Evolutionary conservation across 345 rosid genomes (phyloP), one percentile per base, ranked within the genome.

Genomic region (Citrus hindsii): DNA sequence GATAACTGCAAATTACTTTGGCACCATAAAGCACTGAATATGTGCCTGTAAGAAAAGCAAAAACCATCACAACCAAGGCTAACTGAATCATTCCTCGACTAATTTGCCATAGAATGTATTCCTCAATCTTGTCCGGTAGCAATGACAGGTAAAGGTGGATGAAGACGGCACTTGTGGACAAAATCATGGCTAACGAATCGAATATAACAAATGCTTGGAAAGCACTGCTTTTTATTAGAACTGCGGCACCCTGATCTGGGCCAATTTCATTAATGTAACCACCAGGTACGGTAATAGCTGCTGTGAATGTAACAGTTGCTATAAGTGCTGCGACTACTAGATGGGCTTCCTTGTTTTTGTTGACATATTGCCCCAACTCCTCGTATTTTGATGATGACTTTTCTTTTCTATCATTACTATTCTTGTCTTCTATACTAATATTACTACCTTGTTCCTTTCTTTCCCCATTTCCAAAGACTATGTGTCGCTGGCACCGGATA

Each of bases 271-370:
- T 58, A 51, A 9, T 28, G 67, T 79, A 83, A 65, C 85, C 85
- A 14, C 83, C 82, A 12, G 82, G 73, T 16, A 83, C 22, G 2
- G 80, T 61, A 67, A 79, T 71, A 3, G 51, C 82, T 19, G 82
- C 80, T 6, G 78, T 74, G 25, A 83, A 83, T 0, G 78, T 61
- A 9, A 79, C 80, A 2, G 76, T 79, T 16, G 83, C 82, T 73
- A 76, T 58, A 1, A 83, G 82, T 25, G 76, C 19, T 16, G 82
- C 79, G 0, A 69, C 82, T 10, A 75, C 9, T 2, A 82, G 19
- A n/a, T 74, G 46, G 8, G 56, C 16, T 1, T 69, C 79, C 64
- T 35, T 74, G 21, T 4, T 27, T 25, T 78, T 35, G 37, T 69
- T 66, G 4, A 32, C 10, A 1, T 61, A 25, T 24, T 51, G 42